Base-by-base conservation (phyloP, 192 early-diverging fungal species). In the Paraglomus occultum region DNA sequence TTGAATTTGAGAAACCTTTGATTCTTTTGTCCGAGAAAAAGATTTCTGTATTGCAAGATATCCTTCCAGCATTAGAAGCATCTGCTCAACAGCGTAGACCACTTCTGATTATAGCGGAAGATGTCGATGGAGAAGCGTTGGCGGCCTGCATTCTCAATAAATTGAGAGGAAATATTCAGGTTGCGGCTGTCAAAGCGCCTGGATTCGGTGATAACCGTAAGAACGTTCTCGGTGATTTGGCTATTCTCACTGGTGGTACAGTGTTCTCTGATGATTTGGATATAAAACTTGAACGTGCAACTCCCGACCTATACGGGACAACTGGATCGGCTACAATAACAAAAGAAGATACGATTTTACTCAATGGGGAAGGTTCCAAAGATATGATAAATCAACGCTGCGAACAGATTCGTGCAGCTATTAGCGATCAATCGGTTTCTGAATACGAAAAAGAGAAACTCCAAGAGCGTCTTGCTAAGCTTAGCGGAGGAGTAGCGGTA, bases 131-230 rank as follows among this genome's bases (percentile, higher is more conserved):
- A 57, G 98, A 99, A 82, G 98, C 98, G 49, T 88, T 99, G 64
- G 98, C 98, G 64, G 96, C 98, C 42, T 98, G 96, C 82, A 96
- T 99, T 72, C 85, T 99, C 55, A 99, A 99, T 92, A 99, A 98
- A 89, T 90, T 99, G 75, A 91, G 98, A 65, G 98, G 96, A 40
- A 96, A 99, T 81, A 80, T 99, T 72, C 91, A 93, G 80, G 95
- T 99, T 47, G 90, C 88, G 74, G 92, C 92, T 52, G 96, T 99
- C 83, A 99, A 99, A 90, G 95, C 98, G 7, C 98, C 98, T 46
- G 98, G 98, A 46, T 99, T 98, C 71, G 98, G 98, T 79, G 98
- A 99, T 82, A 98, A 99, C 91, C 92, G 98, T 81, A 99, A 99
- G 88, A 92, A 92, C 45, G 99, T 95, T 64, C 85, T 99, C 53